phyloP scores from a whole-genome alignment of 1,284 basidiomycete genomes.

The Melampsora abietis-canadensis region DNA sequence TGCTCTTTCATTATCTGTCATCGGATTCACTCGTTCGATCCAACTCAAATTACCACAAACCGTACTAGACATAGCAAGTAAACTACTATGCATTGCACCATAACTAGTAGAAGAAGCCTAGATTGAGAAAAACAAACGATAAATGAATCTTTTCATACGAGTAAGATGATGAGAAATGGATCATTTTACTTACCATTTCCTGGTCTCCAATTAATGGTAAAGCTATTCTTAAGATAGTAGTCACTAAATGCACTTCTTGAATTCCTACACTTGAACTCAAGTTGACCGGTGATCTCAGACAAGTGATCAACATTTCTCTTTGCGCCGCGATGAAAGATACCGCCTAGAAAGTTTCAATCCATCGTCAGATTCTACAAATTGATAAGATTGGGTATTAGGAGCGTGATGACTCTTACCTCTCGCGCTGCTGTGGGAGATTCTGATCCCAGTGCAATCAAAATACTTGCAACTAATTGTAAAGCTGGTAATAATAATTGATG shows the following conservation, averaged over 20 bases:
- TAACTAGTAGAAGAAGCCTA: slow-evolving; percentile 40
- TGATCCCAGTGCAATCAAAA: slow-evolving; percentile 37
- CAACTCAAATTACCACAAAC: slow-evolving; percentile 67
- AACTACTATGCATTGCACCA: slow-evolving; percentile 66
- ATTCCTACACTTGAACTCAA: slow-evolving; percentile 65
- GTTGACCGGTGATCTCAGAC: slow-evolving; percentile 69
- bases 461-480: slow-evolving; percentile 61
- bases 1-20: slow-evolving; percentile 32
- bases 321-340: slow-evolving; percentile 73
- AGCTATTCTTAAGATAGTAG: slow-evolving; percentile 66
- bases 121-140: neutral
- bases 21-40: slow-evolving; percentile 46
- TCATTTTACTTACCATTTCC: slow-evolving; percentile 64
- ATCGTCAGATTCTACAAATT: slow-evolving; percentile 14
- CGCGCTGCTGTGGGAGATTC: slow-evolving; percentile 63
- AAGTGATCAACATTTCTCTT: slow-evolving; percentile 71
- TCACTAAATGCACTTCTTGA: slow-evolving; percentile 71
- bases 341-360: slow-evolving; percentile 58
- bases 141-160: neutral
- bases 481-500: slow-evolving; percentile 82
- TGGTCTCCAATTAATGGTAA: slow-evolving; percentile 68
- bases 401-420: slow-evolving; percentile 56
- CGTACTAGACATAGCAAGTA: slow-evolving; percentile 71
- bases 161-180: neutral
- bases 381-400: too few relatives aligned